These are phyloP conservation scores for Aphanomyces stellatus DNA, from an alignment of 352 stramenopile genomes.

Conservation along the genomic window DNA sequence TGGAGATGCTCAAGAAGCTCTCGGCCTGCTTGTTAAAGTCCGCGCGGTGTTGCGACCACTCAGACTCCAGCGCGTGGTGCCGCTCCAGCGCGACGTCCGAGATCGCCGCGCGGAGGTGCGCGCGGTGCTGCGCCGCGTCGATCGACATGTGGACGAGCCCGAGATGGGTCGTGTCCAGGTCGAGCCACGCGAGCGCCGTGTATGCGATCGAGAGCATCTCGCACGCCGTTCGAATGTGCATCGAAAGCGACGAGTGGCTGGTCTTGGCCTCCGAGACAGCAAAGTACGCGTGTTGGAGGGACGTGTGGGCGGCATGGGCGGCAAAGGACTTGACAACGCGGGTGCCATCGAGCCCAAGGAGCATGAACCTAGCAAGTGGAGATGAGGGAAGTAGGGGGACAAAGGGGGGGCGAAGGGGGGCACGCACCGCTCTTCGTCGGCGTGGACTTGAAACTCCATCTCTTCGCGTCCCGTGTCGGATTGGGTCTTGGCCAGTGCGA, in stretches of 20 bases:
- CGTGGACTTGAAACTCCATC: background rate
- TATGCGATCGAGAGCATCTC: slow-evolving; percentile 22
- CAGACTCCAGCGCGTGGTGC: slow-evolving; percentile 6
- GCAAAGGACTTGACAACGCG: slow-evolving; percentile 14
- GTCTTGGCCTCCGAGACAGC: slow-evolving; percentile 11
- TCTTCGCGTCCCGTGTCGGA: background rate
- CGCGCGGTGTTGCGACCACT: background rate
- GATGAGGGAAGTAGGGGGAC: background rate
- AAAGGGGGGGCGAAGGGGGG: background rate
- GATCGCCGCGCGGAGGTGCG: background rate
- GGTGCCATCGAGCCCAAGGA: background rate
- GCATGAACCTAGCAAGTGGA: background rate
- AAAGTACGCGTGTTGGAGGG: background rate
- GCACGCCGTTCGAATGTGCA: slow-evolving; percentile 14
- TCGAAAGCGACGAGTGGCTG: background rate
- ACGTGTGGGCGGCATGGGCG: background rate
- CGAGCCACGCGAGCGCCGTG: slow-evolving; percentile 13
- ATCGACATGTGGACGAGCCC: slow-evolving; percentile 12
- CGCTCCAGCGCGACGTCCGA: background rate
- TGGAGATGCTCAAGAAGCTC: slow-evolving; percentile 4
- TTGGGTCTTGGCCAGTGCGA: background rate
- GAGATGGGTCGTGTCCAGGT: slow-evolving; percentile 5
- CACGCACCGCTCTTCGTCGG: slow-evolving; percentile 4
- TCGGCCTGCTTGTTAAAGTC: slow-evolving; percentile 2
- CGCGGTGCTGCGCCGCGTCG: slow-evolving; percentile 6